Base-by-base conservation (phyloP, 2,329 filamentous ascomycete species). In the Escovopsis weberi region DNA sequence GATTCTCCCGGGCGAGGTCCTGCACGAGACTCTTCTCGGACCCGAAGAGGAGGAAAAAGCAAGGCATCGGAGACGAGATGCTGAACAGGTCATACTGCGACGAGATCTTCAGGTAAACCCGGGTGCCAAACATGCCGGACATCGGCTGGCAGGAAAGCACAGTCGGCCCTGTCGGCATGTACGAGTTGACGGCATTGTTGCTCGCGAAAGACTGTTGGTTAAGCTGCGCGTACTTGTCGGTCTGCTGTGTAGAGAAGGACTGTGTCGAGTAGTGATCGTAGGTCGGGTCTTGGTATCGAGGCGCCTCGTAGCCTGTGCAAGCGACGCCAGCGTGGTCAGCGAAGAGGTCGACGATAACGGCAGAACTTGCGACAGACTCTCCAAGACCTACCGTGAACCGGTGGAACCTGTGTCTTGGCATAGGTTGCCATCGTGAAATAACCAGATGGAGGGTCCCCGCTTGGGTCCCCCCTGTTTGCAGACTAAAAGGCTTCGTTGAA, bases 401-500 rank as follows among this genome's bases (percentile, higher is more conserved):
- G 82, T 62, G 81, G 72, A 64, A 79, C 71, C 61, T 82, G 78
- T 45, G 77, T 65, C 66, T 93, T 94, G 71, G 86, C 88, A 65
- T 80, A 80, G 62, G 63, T 53, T 38, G 62, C 62, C 63, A 66
- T 66, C 12, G 61, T 54, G 26, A 59, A 53, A 39, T 60, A 48
- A 50, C 52, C 53, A 48, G 57, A 68, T 59, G 71, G 69, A 65
- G 67, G 76, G 64, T 69, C 76, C 70, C 68, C 66, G 55, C 62
- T 63, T 60, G 66, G 66, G 61, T 65, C 67, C 60, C 68, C 68
- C 55, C 69, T 69, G 65, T 66, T 69, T 50, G 62, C 67, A 62
- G 65, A 65, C 49, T 64, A 66, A 37, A 68, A 67, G 55, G 63
- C 71, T 59, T 75, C 70, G 62, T 75, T 72, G 66, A 74, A 72